Evolutionary conservation across 331 rosid genomes (phyloP), one percentile per base, ranked within the genome.

Genomic region (Ulmus americana): DNA sequence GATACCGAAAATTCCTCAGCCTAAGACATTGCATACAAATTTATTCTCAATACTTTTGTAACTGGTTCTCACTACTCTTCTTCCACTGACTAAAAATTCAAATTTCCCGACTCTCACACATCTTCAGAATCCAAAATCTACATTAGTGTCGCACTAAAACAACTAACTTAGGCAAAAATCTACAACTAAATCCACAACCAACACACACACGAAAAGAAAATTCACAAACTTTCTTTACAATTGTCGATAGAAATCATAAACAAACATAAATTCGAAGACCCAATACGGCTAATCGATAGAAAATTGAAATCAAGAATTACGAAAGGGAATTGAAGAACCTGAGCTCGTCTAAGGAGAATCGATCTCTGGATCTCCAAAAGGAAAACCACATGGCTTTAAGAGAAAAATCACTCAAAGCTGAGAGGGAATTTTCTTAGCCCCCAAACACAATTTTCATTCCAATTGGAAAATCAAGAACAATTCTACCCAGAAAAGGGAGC

Each of bases 321-420:
- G 15, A 4, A 12, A 71, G 0, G 39, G 39, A 35, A 6, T 8
- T 4, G 20, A 13, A 49, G 8, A 61, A 87, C 97, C 97, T 85
- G 84, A 90, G 94, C 70, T 87, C 85, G 59, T 85, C 92, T 38
- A 90, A 57, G 71, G 95, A 81, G 71, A 90, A 90, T 46, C 94
- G 94, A 70, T 87, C 90, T 76, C 90, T 81, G 69, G 95, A 72
- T 84, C 74, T 79, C 94, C 95, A 87, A 63, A 87, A 85, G 69
- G 90, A 78, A 45, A 75, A 57, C 97, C 97, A 90, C 97, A 90
- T 90, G 82, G 65, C 75, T 81, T 62, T 45, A 7, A 74, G 8
- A 44, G 43, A 77, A 75, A 10, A 59, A 15, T 7, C 62, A 52
- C 56, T 75, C 76, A 79, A 69, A 73, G 45, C 68, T 55, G 54